Conservation (phyloP, 768 basidiomycete genomes). For the Auricularia cornea region DNA sequence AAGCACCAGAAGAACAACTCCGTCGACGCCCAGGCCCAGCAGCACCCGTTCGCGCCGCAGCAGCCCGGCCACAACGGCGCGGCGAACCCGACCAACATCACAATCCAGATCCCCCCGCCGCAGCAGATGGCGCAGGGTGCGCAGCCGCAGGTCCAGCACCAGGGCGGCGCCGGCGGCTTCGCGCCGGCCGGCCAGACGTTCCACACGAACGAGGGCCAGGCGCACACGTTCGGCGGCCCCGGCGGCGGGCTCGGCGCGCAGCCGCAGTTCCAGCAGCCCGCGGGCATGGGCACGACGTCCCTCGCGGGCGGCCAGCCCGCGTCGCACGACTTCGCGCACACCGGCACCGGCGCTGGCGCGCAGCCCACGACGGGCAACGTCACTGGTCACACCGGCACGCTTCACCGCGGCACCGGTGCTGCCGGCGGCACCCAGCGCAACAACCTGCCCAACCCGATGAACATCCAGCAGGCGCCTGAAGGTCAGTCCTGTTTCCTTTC, state of each 20-base stretch:
- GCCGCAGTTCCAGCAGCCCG: neutral
- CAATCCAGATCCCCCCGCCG: neutral
- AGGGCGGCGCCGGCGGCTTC: neutral
- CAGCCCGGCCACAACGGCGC: neutral
- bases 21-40: neutral
- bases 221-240: neutral
- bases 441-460: slow-evolving; percentile 18
- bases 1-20: neutral
- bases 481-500: slow-evolving; percentile 14
- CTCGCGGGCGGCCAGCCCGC: neutral
- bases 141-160: neutral
- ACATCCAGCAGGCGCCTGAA: slow-evolving; percentile 27
- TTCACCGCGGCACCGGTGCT: neutral
- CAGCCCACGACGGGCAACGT: neutral
- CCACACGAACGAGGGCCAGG: neutral
- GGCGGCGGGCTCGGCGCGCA: neutral
- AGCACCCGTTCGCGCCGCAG: neutral
- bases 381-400: neutral
- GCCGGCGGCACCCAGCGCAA: neutral
- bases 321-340: neutral
- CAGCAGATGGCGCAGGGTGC: neutral
- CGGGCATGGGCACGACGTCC: neutral
- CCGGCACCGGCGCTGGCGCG: neutral
- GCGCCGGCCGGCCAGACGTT: neutral
- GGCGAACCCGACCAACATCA: neutral